Conservation (phyloP, 306 rosid species). For the Cicer cuneatum region DNA sequence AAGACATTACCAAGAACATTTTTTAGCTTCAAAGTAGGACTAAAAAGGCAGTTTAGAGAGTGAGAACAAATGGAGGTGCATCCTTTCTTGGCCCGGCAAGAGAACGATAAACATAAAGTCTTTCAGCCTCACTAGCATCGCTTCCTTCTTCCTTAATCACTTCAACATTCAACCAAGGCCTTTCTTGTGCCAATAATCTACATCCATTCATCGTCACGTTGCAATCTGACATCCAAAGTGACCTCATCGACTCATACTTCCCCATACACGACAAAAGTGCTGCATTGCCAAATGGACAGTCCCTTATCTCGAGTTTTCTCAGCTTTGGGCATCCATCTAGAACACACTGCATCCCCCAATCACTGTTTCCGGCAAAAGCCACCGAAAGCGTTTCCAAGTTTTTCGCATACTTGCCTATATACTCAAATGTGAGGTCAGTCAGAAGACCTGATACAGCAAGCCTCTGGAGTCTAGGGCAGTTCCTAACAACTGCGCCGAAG, state of each 20-base stretch:
- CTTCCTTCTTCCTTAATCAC: constrained; percentile 68
- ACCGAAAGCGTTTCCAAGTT: constrained; percentile 84
- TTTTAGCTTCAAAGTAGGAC: constrained; percentile 36
- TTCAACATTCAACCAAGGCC: constrained; percentile 86
- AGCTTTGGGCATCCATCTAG: constrained; percentile 79
- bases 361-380: constrained; percentile 83
- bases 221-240: constrained; percentile 92
- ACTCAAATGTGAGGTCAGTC: constrained; percentile 79
- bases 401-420: constrained; percentile 75
- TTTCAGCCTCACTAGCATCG: constrained; percentile 56
- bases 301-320: constrained; percentile 83
- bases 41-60: constrained; percentile 52
- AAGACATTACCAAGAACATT: constrained; percentile 49
- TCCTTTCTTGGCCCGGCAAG: constrained; percentile 85
- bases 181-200: constrained; percentile 60
- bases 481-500: constrained; percentile 82
- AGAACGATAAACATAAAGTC: constrained; percentile 78
- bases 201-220: constrained; percentile 67
- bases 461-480: constrained; percentile 79
- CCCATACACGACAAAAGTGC: constrained; percentile 67
- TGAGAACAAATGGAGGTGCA: constrained; percentile 81
- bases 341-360: constrained; percentile 81
- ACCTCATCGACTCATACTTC: constrained; percentile 82
- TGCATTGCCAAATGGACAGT: constrained; percentile 79
- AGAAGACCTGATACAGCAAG: constrained; percentile 75